Conservation (phyloP, 2,329 filamentous ascomycete genomes). For the Pestalotiopsis sp. region DNA sequence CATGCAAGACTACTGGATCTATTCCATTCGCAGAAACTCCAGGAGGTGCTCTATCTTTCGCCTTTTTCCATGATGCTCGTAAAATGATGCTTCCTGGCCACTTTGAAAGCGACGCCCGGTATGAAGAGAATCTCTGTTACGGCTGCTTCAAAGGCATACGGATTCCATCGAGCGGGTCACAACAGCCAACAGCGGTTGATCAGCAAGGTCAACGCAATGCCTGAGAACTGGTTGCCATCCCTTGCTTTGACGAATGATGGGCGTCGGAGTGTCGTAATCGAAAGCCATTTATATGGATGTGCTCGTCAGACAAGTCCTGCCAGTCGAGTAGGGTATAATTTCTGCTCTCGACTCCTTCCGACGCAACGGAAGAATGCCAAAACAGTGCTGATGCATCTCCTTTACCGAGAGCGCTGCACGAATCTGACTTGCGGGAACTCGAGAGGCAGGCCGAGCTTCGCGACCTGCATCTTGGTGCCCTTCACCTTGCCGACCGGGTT, state of each 20-base stretch:
- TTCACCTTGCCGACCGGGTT: constrained; percentile 63
- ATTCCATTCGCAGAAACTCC: no score
- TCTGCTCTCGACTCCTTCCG: not conserved
- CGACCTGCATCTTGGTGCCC: constrained; percentile 59
- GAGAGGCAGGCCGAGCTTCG: constrained; percentile 75
- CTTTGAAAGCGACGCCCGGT: no score
- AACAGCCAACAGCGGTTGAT: no score
- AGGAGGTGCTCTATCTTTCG: no score
- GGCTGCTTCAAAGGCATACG: no score
- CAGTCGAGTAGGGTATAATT: not conserved
- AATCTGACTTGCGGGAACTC: constrained; percentile 71
- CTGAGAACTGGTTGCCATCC: no score
- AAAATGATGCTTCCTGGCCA: no score
- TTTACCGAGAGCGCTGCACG: constrained; percentile 4
- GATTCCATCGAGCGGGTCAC: no score
- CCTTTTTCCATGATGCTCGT: no score
- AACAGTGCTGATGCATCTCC: not conserved
- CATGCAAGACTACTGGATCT: no score
- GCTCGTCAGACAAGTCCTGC: not conserved
- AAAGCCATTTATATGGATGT: not conserved
- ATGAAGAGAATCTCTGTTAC: no score
- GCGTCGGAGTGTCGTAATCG: not conserved
- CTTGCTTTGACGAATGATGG: not conserved
- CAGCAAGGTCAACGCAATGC: no score
- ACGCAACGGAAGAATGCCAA: not conserved